Base-by-base conservation (phyloP, 805 yeast genomes). In the Nakazawaea laoshanensis region DNA sequence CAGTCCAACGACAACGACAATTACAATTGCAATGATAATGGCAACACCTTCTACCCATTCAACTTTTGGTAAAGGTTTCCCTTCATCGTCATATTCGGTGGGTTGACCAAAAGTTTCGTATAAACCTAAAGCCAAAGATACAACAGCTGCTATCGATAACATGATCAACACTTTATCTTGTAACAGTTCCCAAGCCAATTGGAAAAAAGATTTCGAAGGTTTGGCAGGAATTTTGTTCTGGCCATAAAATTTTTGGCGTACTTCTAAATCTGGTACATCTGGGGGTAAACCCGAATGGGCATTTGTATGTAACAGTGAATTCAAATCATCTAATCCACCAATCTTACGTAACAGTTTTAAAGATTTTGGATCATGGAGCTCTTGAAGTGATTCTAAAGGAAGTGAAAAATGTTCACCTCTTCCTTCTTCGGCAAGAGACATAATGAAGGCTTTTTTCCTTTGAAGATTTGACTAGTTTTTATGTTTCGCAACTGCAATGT, bases 31-130 rank as follows among this genome's bases (percentile, higher is more conserved):
- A 4, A 81, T 81, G 45, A 92, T 72, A 50, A 92, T 92, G 25
- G 98, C 99, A 24, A 88, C 95, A 45, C 99, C 99, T 63, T 92
- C 99, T 30, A 94, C 95, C 96, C 97, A 92, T 48, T 89, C 95
- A 20, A 92, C 94, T 47, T 77, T 73, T 12, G 96, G 96, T 35
- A 76, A 54, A 14, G 74, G 64, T 15, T 74, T 65, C 18, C 95
- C 95, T 42, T 85, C 84, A 5, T 70, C 75, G 53, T 89, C 96
- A 46, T 70, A 71, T 49, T 74, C 75, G 0, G 84, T 65, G 0
- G 80, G 87, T 43, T 82, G 83, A 26, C 94, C 95, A 59, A 87
- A 81, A 2, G 94, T 77, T 57, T 92, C 94, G 53, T 92, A 92
- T 6, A 92, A 64, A 0, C 98, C 99, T 31, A 92, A 60, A 0